Conservation (phyloP, 2,329 filamentous ascomycete genomes). For the Talaromyces albobiverticillius region DNA sequence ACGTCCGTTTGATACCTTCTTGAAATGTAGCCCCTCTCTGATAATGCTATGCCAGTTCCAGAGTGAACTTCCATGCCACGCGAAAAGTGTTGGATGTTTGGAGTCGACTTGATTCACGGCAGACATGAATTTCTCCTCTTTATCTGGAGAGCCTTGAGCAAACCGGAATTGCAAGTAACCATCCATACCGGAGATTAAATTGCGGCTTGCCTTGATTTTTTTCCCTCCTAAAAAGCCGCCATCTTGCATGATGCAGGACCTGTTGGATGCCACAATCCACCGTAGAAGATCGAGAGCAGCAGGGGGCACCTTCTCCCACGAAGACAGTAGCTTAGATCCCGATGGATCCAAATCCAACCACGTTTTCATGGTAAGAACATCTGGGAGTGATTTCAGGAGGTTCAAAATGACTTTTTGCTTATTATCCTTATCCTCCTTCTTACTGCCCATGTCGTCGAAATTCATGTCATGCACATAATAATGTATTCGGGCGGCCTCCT, state of each 20-base stretch:
- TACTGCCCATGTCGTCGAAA: slow-evolving; percentile 37
- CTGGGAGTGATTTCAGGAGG: slow-evolving; percentile 40
- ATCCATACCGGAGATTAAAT: slow-evolving; percentile 62
- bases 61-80: slow-evolving; percentile 78
- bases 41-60: slow-evolving; percentile 89
- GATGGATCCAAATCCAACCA: slow-evolving; percentile 37
- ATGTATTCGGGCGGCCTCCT: slow-evolving; percentile 10
- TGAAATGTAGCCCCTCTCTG: slow-evolving; percentile 74
- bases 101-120: slow-evolving; percentile 52
- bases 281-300: slow-evolving; percentile 67
- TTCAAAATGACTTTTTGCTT: slow-evolving; percentile 31
- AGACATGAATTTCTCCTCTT: slow-evolving; percentile 70
- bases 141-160: slow-evolving; percentile 83
- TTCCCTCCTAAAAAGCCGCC: slow-evolving; percentile 43
- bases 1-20: slow-evolving; percentile 61
- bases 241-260: slow-evolving; percentile 80
- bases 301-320: slow-evolving; percentile 62
- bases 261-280: slow-evolving; percentile 88
- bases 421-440: background rate
- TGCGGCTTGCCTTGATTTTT: slow-evolving; percentile 27
- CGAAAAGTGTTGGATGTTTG: slow-evolving; percentile 69
- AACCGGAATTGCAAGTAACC: slow-evolving; percentile 80
- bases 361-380: slow-evolving; percentile 37
- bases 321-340: slow-evolving; percentile 35
- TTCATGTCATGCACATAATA: slow-evolving; percentile 34